Evolutionary conservation across 768 basidiomycete genomes (phyloP).

Genomic region (Lactarius trivialis): DNA sequence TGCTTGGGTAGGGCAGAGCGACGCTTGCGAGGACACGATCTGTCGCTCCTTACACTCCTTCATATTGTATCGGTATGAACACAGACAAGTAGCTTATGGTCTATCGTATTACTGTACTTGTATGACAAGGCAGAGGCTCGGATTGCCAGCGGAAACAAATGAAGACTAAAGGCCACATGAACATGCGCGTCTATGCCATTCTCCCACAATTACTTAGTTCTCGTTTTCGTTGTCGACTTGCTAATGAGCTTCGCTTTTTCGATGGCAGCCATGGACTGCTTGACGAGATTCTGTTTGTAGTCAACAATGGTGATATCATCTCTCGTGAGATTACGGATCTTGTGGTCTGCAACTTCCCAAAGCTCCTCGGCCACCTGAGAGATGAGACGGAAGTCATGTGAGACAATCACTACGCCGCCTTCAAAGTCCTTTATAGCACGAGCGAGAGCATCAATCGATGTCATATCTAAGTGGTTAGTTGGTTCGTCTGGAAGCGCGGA

Average conservation of each 20-base stretch:
- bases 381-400: conserved; percentile 99
- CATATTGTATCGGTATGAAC: background rate
- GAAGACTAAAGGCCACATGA: conserved; percentile 13
- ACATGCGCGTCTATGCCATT: background rate
- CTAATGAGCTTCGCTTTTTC: conserved; percentile 93
- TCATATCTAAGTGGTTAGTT: conserved; percentile 98
- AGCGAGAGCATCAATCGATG: conserved; percentile 94
- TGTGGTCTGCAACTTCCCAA: conserved; percentile 96
- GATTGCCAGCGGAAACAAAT: background rate
- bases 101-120: background rate
- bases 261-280: conserved; percentile 76
- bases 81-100: background rate
- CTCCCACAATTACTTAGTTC: conserved; percentile 36
- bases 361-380: conserved; percentile 97
- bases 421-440: conserved; percentile 93
- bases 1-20: background rate
- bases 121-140: background rate
- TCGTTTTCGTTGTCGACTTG: conserved; percentile 71
- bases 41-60: background rate
- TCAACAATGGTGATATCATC: conserved; percentile 85
- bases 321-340: conserved; percentile 88
- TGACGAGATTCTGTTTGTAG: conserved; percentile 85
- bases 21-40: background rate
- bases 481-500: conserved; percentile 60
- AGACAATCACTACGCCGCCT: conserved; percentile 98